Percentiles rank a stretch among this genome's conserved stretches.
These are phyloP conservation scores for Flaveria linearis DNA, from an alignment of 129 eudicot genomes.

Conservation along the genomic window DNA sequence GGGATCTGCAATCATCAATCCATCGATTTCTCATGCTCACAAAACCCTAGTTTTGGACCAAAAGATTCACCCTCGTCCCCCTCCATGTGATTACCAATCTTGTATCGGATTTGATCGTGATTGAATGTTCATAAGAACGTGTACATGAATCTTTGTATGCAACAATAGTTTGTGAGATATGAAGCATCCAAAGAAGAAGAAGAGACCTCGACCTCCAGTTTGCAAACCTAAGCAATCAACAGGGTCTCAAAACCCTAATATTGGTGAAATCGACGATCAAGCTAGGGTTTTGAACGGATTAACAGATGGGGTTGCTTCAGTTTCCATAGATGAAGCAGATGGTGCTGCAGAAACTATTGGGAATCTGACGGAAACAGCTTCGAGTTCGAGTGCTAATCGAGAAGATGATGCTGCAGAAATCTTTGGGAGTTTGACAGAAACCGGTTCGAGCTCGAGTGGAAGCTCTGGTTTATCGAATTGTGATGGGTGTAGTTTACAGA, in stretches of 20 bases:
- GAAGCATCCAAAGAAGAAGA: slow-evolving; percentile 79
- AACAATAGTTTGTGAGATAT: slow-evolving; percentile 26
- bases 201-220: slow-evolving; percentile 44
- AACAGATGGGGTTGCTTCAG: slow-evolving; percentile 54
- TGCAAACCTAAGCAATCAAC: slow-evolving; percentile 33
- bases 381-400: slow-evolving; percentile 48
- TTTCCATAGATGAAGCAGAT: slow-evolving; percentile 55
- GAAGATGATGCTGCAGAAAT: slow-evolving; percentile 38
- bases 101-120: not conserved
- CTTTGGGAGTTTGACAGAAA: slow-evolving; percentile 32
- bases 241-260: slow-evolving; percentile 1
- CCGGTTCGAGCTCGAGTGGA: slow-evolving; percentile 52
- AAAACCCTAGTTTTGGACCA: slow-evolving; percentile 36
- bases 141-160: not conserved
- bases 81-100: not conserved
- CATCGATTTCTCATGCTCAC: slow-evolving; percentile 12
- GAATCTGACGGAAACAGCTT: slow-evolving; percentile 29
- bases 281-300: slow-evolving; percentile 41
- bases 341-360: slow-evolving; percentile 51
- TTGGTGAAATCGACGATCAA: slow-evolving; percentile 23
- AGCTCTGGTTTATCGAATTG: slow-evolving; percentile 47
- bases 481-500: slow-evolving; percentile 26
- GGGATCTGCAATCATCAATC: slow-evolving; percentile 30
- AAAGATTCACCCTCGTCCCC: not conserved
- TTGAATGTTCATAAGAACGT: not conserved